Evolutionary conservation across 2,329 filamentous ascomycete genomes (phyloP).

Genomic region (Chaetothyriales sp.): DNA sequence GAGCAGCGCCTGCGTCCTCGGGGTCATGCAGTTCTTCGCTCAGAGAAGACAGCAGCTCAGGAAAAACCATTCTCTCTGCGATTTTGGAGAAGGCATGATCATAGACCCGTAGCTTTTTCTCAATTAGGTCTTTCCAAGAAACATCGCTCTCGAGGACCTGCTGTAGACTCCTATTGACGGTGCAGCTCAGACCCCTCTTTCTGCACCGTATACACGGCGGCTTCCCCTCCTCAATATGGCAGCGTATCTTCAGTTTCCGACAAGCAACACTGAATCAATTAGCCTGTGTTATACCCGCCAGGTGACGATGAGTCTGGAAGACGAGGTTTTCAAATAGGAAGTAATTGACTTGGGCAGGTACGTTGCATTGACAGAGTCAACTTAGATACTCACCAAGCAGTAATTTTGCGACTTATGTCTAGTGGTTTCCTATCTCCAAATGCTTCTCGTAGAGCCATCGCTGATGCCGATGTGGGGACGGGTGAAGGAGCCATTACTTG

Average conservation of each 20-base stretch:
- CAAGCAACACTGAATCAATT: constrained; percentile 15
- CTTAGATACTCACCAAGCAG: constrained; percentile 13
- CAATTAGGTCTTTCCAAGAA: constrained; percentile 28
- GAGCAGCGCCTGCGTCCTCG: background rate
- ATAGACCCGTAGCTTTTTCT: constrained; percentile 24
- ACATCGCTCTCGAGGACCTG: constrained; percentile 24
- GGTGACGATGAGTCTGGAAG: too few species aligned
- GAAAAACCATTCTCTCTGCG: constrained; percentile 4
- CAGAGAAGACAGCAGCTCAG: background rate
- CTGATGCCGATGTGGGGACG: background rate
- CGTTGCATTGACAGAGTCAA: too few species aligned
- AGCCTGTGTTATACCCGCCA: too few species aligned
- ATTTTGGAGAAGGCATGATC: constrained; percentile 25
- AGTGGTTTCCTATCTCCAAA: constrained; percentile 26
- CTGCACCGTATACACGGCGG: constrained; percentile 36
- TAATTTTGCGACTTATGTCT: constrained; percentile 25
- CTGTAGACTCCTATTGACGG: constrained; percentile 39
- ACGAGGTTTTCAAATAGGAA: too few species aligned
- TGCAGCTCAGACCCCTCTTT: constrained; percentile 35
- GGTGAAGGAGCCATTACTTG: too few species aligned
- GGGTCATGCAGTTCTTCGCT: background rate
- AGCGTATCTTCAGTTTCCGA: constrained; percentile 38
- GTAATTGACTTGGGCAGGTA: too few species aligned
- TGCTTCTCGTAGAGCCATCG: constrained; percentile 21
- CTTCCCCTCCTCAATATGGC: constrained; percentile 36